Evolutionary conservation across 2,329 filamentous ascomycete genomes (phyloP).

Genomic region (Paecilomyces formosus): DNA sequence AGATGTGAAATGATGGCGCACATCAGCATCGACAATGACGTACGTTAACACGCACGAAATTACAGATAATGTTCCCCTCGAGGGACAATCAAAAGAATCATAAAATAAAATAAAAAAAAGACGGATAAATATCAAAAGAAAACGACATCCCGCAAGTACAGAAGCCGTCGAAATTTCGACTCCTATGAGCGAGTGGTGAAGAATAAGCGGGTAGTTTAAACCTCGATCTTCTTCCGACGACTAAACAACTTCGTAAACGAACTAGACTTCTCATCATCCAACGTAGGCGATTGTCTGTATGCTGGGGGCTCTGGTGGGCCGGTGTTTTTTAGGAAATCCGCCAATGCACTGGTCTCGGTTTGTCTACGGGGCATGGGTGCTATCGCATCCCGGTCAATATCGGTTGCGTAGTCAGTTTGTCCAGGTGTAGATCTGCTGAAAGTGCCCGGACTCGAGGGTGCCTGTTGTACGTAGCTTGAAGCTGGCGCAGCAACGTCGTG

Average conservation of each 20-base stretch:
- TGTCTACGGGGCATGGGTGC: slow-evolving; percentile 17
- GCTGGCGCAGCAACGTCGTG: slow-evolving; percentile 1
- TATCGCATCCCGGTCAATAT: slow-evolving; percentile 25
- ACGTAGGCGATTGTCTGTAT: slow-evolving; percentile 6
- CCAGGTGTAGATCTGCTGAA: slow-evolving; percentile 20
- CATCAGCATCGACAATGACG: neutral
- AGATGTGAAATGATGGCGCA: neutral
- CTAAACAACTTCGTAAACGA: slow-evolving; percentile 17
- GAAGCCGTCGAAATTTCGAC: neutral
- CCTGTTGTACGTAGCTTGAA: neutral
- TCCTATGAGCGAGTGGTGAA: neutral
- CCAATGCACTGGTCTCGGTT: slow-evolving; percentile 57
- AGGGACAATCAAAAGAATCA: neutral
- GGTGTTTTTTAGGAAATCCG: slow-evolving; percentile 64
- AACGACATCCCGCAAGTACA: neutral
- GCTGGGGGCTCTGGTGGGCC: slow-evolving; percentile 48
- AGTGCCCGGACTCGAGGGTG: slow-evolving; percentile 14
- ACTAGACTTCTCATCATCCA: slow-evolving; percentile 8
- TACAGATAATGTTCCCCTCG: neutral
- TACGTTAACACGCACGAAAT: neutral
- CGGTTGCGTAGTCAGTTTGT: slow-evolving; percentile 29
- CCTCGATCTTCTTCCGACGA: slow-evolving; percentile 18
- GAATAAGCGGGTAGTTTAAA: slow-evolving; percentile 2
- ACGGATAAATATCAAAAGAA: neutral
- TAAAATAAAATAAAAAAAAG: slow-evolving; percentile 1